Percentiles rank a stretch among this genome's conserved stretches.
phyloP scores from a whole-genome alignment of 2,329 filamentous ascomycete genomes.

The Blastomyces percursus region DNA sequence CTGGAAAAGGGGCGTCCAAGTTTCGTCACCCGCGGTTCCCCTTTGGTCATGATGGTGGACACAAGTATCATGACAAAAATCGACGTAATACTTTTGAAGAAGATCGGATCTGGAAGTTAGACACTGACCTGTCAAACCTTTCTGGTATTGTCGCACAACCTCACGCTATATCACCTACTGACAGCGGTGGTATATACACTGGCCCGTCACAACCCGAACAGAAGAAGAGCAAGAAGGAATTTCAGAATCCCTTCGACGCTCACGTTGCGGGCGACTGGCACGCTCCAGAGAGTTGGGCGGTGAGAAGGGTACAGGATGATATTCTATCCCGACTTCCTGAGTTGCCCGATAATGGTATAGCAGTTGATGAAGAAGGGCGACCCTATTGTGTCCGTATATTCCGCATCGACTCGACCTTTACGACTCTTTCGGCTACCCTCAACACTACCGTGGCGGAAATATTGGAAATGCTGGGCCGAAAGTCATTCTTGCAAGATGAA shows the following conservation, averaged over 20 bases:
- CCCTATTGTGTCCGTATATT: slow-evolving; percentile 94
- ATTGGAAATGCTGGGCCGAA: slow-evolving; percentile 81
- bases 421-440: slow-evolving; percentile 73
- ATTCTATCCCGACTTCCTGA: slow-evolving; percentile 25
- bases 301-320: slow-evolving; percentile 50
- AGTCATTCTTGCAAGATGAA: slow-evolving; percentile 83
- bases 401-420: slow-evolving; percentile 85
- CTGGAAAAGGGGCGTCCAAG: slow-evolving; percentile 26
- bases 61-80: slow-evolving; percentile 17
- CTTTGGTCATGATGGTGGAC: slow-evolving; percentile 22
- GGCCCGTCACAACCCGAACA: slow-evolving; percentile 19
- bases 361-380: slow-evolving; percentile 60
- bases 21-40: slow-evolving; percentile 25
- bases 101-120: slow-evolving; percentile 61
- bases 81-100: slow-evolving; percentile 40
- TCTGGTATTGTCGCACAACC: slow-evolving; percentile 73
- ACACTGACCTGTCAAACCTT: slow-evolving; percentile 84
- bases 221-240: slow-evolving; percentile 20
- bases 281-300: slow-evolving; percentile 93
- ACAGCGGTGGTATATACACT: slow-evolving; percentile 31
- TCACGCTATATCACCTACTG: slow-evolving; percentile 59
- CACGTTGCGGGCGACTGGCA: slow-evolving; percentile 58
- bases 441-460: slow-evolving; percentile 80
- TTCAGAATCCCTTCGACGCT: slow-evolving; percentile 20
- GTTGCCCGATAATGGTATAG: slow-evolving; percentile 59